Conservation (phyloP, 148 eudicot genomes). For the Fagopyrum tataricum region DNA sequence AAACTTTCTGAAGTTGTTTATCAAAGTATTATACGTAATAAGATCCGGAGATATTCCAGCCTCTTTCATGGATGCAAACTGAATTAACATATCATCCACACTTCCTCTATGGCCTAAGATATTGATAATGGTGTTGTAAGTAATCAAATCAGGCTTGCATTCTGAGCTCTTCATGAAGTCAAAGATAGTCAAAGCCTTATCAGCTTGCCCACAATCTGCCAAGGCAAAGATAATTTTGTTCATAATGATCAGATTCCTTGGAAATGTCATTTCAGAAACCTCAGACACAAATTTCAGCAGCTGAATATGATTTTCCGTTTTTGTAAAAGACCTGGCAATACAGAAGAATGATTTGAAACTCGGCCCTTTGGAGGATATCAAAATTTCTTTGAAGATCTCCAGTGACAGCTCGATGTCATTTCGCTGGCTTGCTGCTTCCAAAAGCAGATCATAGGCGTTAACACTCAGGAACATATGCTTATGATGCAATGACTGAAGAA, state of each 20-base stretch:
- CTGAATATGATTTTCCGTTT: conserved; percentile 26
- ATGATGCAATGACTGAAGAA: conserved; percentile 29
- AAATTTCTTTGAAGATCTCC: conserved; percentile 52
- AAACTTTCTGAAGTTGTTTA: conserved; percentile 54
- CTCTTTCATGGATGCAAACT: conserved; percentile 56
- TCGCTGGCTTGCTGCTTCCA: conserved; percentile 44
- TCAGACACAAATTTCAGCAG: conserved; percentile 43
- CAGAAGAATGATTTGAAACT: conserved; percentile 35
- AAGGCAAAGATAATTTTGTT: conserved; percentile 68
- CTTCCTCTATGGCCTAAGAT: conserved; percentile 62
- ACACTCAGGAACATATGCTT: conserved; percentile 32
- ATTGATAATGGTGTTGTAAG: conserved; percentile 69
- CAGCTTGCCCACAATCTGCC: conserved; percentile 51
- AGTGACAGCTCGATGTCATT: conserved; percentile 35
- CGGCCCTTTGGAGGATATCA: conserved; percentile 27
- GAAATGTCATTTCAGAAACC: conserved; percentile 41
- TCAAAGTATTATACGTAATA: conserved; percentile 63
- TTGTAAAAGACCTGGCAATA: conserved; percentile 56
- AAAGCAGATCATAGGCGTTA: conserved; percentile 54
- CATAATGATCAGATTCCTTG: conserved; percentile 39
- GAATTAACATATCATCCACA: conserved; percentile 61
- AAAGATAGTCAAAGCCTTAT: conserved; percentile 50
- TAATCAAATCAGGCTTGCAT: conserved; percentile 62
- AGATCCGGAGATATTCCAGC: conserved; percentile 56
- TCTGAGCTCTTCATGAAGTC: conserved; percentile 41